Evolutionary conservation across 2,329 filamentous ascomycete species (phyloP), one percentile per base, ranked within the genome.

Genomic region (Colletotrichum euphorbiae): DNA sequence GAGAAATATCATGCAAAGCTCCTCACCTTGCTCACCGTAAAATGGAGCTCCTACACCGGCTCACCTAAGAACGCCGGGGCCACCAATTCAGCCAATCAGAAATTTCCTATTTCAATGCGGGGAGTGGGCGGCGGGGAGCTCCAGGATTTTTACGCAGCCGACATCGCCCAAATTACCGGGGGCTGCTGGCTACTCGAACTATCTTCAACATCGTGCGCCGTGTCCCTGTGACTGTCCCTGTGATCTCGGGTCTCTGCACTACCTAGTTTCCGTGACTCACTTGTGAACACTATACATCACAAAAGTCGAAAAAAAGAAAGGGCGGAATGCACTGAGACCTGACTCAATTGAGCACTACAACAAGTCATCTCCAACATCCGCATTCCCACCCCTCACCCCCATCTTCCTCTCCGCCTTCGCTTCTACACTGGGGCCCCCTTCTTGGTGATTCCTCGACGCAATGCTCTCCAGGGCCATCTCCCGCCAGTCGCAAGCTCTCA

Each of bases 181-280:
- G 24, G 43, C 38, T 15, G 56, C 19, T 17, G 33, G 43, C n/a
- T 46, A n/a, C 55, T 17, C 24, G 52, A 57, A 58, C 42, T 40
- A 50, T 52, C 65, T 55, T 38, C 33, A 52, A 52, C 24, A 43
- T 62, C 60, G 59, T 64, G 48, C 33, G 58, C 48, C 68, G 70
- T 74, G 73, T 75, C 72, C 72, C 72, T 75, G 73, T 74, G 72
- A 73, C 69, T 71, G 69, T 74, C 73, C 73, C 73, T 75, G 73
- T 75, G 74, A 75, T 73, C 63, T 74, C 61, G 57, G 71, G 61
- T 67, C 55, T 66, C 50, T 62, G 48, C 52, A 58, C 43, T 52
- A n/a, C n/a, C n/a, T n/a, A 51, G 38, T 40, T 38, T 62, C 48
- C 61, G 61, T 72, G 71, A 74, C 69, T 73, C 70, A 70, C 60